Conservation (phyloP, 768 basidiomycete genomes). For the Kockovaella imperatae region DNA sequence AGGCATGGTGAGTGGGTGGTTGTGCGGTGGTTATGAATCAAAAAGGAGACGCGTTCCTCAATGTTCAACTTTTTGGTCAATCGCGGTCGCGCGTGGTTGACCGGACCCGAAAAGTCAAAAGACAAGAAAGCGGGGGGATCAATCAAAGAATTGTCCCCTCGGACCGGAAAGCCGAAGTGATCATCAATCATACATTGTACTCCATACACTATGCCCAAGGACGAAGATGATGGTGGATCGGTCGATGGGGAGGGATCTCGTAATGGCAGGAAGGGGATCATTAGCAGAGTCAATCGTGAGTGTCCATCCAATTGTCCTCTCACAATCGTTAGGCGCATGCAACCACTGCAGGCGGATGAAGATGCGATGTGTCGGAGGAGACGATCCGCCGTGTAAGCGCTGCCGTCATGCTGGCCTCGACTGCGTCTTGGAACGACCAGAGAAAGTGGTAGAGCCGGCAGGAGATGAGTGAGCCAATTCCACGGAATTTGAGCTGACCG, state of each 20-base stretch:
- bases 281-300: constrained; percentile 44
- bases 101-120: no score
- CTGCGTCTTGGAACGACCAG: constrained; percentile 92
- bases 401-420: constrained; percentile 83
- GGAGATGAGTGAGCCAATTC: constrained; percentile 33
- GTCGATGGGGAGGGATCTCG: constrained; percentile 12
- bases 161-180: no score
- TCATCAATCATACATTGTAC: no score
- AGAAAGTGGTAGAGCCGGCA: constrained; percentile 46
- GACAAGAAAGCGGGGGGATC: no score
- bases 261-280: constrained; percentile 42
- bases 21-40: background rate
- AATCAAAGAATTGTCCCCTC: no score
- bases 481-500: background rate
- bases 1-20: constrained; percentile 30
- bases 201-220: no score
- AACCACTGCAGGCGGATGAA: constrained; percentile 95
- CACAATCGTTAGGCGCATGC: no score
- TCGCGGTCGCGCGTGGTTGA: no score
- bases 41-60: background rate
- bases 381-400: constrained; percentile 91
- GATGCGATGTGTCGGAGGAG: constrained; percentile 94
- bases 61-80: background rate
- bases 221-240: no score
- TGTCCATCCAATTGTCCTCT: background rate